Evolutionary conservation across 2,329 filamentous ascomycete species (phyloP).

Genomic region (Pseudogymnoascus sp.): DNA sequence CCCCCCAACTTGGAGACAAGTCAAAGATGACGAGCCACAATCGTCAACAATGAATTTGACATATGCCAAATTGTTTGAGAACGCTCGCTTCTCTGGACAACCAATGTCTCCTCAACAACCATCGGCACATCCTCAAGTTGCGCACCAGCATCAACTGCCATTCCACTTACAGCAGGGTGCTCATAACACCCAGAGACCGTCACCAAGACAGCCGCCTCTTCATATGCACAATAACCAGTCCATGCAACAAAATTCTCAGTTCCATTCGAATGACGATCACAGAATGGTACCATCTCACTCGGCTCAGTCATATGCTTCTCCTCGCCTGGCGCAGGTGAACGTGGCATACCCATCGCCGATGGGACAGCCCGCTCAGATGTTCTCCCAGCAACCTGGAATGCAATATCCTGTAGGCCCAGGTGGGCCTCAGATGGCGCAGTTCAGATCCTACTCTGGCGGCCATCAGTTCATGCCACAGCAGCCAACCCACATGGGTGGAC

Average conservation of each 20-base stretch:
- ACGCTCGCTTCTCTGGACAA: constrained; percentile 45
- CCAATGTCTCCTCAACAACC: constrained; percentile 61
- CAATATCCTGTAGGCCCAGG: constrained; percentile 62
- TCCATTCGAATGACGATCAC: constrained; percentile 71
- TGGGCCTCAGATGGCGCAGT: constrained; percentile 62
- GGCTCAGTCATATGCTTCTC: constrained; percentile 77
- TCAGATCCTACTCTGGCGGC: constrained; percentile 63
- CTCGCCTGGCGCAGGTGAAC: constrained; percentile 62
- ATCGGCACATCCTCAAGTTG: constrained; percentile 60
- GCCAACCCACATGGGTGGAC: constrained; percentile 60
- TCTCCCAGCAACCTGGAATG: constrained; percentile 64
- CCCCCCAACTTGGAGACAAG: constrained; percentile 71
- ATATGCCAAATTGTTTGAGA: constrained; percentile 74
- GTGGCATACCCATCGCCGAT: constrained; percentile 68
- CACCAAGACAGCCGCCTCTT: constrained; percentile 69
- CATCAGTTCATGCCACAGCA: constrained; percentile 66
- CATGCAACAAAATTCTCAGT: constrained; percentile 56
- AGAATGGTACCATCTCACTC: constrained; percentile 84
- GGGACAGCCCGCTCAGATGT: constrained; percentile 60
- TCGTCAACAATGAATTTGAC: constrained; percentile 55
- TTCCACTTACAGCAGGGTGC: constrained; percentile 71
- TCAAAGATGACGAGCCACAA: constrained; percentile 63
- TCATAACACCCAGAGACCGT: constrained; percentile 58
- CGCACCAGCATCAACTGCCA: constrained; percentile 78
- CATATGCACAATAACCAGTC: constrained; percentile 64